Evolutionary conservation across 192 early-diverging fungal genomes (phyloP).

Genomic region (Pilobolus umbonatus): DNA sequence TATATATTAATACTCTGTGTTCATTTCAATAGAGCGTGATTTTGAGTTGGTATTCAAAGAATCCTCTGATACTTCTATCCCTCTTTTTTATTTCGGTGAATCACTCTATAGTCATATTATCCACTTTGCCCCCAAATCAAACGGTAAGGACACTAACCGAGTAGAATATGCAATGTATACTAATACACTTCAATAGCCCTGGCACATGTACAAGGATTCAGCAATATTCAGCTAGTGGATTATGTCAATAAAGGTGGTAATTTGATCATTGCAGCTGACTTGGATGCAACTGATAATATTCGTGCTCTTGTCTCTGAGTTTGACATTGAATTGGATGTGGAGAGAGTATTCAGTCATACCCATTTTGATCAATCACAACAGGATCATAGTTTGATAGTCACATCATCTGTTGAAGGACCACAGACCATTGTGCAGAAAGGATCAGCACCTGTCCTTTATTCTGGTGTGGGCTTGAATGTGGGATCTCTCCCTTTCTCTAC

Average conservation of each 20-base stretch:
- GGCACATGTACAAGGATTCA: not conserved
- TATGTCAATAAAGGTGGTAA: conserved; percentile 93
- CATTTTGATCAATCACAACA: conserved; percentile 43
- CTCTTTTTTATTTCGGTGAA: conserved; percentile 56
- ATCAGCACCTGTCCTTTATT: conserved; percentile 57
- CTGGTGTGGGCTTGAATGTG: conserved; percentile 73
- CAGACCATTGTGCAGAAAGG: conserved; percentile 39
- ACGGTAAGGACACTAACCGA: conserved; percentile 40
- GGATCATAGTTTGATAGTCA: conserved; percentile 51
- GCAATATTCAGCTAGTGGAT: conserved; percentile 51
- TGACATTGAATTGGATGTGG: conserved; percentile 78
- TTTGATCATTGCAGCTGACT: conserved; percentile 67
- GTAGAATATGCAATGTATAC: not conserved
- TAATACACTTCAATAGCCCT: not conserved
- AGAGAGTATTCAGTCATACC: conserved; percentile 69
- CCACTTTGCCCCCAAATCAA: conserved; percentile 70
- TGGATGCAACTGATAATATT: conserved; percentile 58
- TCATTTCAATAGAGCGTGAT: conserved; percentile 62
- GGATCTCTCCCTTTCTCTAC: conserved; percentile 59
- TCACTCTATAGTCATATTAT: conserved; percentile 77
- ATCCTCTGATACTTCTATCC: conserved; percentile 46
- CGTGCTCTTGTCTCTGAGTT: conserved; percentile 88
- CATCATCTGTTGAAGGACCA: conserved; percentile 39
- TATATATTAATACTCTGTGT: too few species aligned
- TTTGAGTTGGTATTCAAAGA: conserved; percentile 54